phyloP scores from a whole-genome alignment of 805 yeast species.

The Lipomyces mesembrius region DNA sequence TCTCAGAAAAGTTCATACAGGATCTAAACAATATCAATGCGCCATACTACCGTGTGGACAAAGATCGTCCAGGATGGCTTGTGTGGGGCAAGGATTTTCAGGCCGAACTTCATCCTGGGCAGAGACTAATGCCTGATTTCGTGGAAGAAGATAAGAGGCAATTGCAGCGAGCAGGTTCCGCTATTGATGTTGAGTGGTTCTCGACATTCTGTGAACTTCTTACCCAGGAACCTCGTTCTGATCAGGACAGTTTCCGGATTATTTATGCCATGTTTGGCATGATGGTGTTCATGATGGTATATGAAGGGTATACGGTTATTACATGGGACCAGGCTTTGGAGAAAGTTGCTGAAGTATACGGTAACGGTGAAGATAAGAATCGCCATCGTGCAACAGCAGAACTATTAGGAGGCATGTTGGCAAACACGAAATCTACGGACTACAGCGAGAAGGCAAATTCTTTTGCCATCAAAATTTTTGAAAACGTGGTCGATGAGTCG shows the following conservation, averaged over 20 bases:
- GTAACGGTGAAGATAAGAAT: conserved; percentile 65
- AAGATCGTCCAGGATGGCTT: conserved; percentile 66
- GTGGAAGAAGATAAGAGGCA: conserved; percentile 51
- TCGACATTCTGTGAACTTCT: conserved; percentile 54
- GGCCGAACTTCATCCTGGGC: conserved; percentile 40
- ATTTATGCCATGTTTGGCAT: conserved; percentile 63
- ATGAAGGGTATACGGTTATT: conserved; percentile 53
- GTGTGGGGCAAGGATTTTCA: conserved; percentile 68
- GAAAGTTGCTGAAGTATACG: conserved; percentile 57
- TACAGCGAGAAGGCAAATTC: conserved; percentile 24
- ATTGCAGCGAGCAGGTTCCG: conserved; percentile 51
- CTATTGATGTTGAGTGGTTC: conserved; percentile 65
- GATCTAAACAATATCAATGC: conserved; percentile 59
- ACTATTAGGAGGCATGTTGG: conserved; percentile 64
- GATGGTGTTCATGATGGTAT: conserved; percentile 55
- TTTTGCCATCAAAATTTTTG: conserved; percentile 48
- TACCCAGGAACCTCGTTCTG: conserved; percentile 58
- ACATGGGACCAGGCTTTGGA: conserved; percentile 58
- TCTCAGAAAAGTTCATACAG: conserved; percentile 50
- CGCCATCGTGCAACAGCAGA: conserved; percentile 78
- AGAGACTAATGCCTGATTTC: conserved; percentile 41
- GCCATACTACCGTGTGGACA: conserved; percentile 64
- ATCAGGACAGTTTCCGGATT: conserved; percentile 69
- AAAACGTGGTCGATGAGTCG: conserved; percentile 56
- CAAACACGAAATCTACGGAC: conserved; percentile 42